A percentile compares a stretch with the other conserved stretches of the same genome.
phyloP scores from a whole-genome alignment of 345 rosid species.

The Hibiscus trionum region DNA sequence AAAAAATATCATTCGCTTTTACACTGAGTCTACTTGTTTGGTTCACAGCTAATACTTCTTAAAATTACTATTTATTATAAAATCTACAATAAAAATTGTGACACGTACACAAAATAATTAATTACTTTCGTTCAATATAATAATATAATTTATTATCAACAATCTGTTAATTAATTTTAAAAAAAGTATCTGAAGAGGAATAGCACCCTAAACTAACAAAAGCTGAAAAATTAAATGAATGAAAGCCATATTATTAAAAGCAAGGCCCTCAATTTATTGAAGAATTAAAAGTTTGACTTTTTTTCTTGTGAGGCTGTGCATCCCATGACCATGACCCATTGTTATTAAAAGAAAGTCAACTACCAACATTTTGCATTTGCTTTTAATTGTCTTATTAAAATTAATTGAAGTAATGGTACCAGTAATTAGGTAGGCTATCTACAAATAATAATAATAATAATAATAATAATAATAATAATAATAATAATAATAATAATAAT shows the following conservation, averaged over 20 bases:
- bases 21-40: too few species aligned
- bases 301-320: conserved; percentile 25
- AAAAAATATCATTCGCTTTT: too few species aligned
- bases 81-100: too few species aligned
- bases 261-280: conserved; percentile 15
- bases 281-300: conserved; percentile 36
- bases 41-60: too few species aligned
- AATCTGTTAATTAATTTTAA: background rate
- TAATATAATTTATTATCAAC: too few species aligned
- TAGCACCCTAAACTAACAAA: background rate
- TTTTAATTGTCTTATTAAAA: background rate
- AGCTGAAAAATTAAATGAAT: background rate
- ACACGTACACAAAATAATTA: too few species aligned
- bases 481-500: too few species aligned
- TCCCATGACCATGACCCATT: conserved; percentile 6
- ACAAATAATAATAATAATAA: too few species aligned
- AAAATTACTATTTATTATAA: too few species aligned
- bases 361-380: background rate
- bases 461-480: too few species aligned
- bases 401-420: conserved; percentile 2
- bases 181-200: background rate
- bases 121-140: too few species aligned
- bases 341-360: conserved; percentile 22
- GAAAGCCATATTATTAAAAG: background rate
- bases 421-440: conserved; percentile 4